Evolutionary conservation across 2,329 filamentous ascomycete species (phyloP).

Genomic region (Alternaria hordeiaustralica): DNA sequence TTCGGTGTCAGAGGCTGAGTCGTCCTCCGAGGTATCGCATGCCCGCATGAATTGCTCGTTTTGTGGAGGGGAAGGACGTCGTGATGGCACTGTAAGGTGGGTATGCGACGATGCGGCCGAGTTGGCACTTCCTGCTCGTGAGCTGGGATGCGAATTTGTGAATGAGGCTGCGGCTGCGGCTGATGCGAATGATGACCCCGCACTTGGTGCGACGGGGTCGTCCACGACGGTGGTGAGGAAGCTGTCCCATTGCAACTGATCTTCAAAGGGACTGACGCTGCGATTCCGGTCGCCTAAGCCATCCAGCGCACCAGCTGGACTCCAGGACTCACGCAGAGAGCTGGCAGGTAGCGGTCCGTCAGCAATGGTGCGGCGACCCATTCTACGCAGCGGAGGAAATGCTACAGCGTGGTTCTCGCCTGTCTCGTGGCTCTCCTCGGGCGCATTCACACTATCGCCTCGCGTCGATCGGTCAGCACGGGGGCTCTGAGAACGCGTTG

Average conservation of each 20-base stretch:
- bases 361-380: conserved; percentile 47
- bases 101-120: conserved; percentile 47
- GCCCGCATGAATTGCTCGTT: conserved; percentile 58
- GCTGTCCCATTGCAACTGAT: conserved; percentile 73
- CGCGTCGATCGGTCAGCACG: conserved; percentile 6
- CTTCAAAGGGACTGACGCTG: conserved; percentile 72
- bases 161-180: conserved; percentile 62
- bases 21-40: conserved; percentile 56
- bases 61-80: conserved; percentile 30
- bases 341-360: conserved; percentile 46
- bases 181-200: conserved; percentile 82
- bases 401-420: conserved; percentile 36
- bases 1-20: conserved; percentile 60
- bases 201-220: conserved; percentile 80
- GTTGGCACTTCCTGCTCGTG: conserved; percentile 56
- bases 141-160: conserved; percentile 45
- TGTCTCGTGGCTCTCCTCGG: conserved; percentile 30
- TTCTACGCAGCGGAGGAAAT: conserved; percentile 47
- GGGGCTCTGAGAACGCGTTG: conserved; percentile 21
- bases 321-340: conserved; percentile 49
- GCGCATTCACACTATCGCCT: conserved; percentile 7
- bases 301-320: conserved; percentile 58
- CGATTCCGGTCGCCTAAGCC: conserved; percentile 85
- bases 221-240: conserved; percentile 81
- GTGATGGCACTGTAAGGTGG: conserved; percentile 47